Conservation (phyloP, 495 filamentous ascomycete genomes). For the Astrothelium macrocarpum region DNA sequence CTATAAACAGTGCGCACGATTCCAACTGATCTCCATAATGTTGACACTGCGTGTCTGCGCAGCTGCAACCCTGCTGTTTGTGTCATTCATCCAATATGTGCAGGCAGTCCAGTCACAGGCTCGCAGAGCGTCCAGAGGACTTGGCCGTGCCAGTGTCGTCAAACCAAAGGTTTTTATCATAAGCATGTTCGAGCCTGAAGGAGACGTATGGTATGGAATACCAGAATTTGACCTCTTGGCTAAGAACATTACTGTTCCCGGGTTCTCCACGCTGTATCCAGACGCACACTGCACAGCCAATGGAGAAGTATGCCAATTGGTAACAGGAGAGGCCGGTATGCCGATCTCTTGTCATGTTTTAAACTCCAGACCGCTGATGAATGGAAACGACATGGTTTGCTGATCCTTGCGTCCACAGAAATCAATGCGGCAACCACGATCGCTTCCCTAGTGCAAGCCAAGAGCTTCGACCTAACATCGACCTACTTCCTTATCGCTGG, state of each 20-base stretch:
- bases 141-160: constrained; percentile 15
- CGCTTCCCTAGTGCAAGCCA: constrained; percentile 47
- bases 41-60: background rate
- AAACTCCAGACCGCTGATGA: background rate
- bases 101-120: background rate
- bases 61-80: background rate
- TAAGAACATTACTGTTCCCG: constrained; percentile 57
- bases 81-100: background rate
- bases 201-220: constrained; percentile 54
- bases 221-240: constrained; percentile 52
- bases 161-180: constrained; percentile 61
- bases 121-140: background rate
- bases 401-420: constrained; percentile 33
- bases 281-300: constrained; percentile 53
- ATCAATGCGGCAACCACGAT: constrained; percentile 66
- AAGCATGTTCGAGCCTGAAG: constrained; percentile 63
- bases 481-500: constrained; percentile 66
- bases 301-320: constrained; percentile 51
- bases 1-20: background rate
- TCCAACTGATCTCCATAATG: background rate
- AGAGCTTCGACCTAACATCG: constrained; percentile 51
- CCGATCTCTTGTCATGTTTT: background rate
- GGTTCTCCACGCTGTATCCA: constrained; percentile 55
- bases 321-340: constrained; percentile 36
- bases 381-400: background rate